Percentiles rank a stretch among this genome's conserved stretches.
These are phyloP conservation scores for Melanopsichium pennsylvanicum DNA, from an alignment of 1,284 basidiomycete genomes.

Conservation along the genomic window DNA sequence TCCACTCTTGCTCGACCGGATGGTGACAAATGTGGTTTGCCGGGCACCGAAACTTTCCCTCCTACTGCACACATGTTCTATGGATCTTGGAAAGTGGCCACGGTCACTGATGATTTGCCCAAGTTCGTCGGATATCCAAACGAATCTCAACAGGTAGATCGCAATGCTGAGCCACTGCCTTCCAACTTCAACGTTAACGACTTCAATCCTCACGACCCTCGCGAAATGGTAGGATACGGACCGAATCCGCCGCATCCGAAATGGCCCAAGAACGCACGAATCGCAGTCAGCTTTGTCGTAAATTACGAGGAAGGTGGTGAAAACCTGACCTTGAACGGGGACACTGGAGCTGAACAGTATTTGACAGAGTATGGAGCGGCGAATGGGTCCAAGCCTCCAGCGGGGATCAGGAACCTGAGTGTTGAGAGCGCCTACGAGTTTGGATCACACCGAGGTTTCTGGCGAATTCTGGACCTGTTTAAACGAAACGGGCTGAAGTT, in stretches of 20 bases:
- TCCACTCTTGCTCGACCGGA: slow-evolving; percentile 39
- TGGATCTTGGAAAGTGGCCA: slow-evolving; percentile 31
- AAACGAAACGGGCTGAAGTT: slow-evolving; percentile 59
- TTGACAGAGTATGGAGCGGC: slow-evolving; percentile 64
- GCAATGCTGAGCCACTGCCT: slow-evolving; percentile 20
- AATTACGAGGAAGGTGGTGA: slow-evolving; percentile 68
- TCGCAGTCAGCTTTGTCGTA: slow-evolving; percentile 66
- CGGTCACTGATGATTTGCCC: slow-evolving; percentile 29
- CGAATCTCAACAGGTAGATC: slow-evolving; percentile 36
- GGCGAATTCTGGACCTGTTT: slow-evolving; percentile 66
- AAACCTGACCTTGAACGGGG: slow-evolving; percentile 63
- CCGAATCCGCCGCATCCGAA: slow-evolving; percentile 62
- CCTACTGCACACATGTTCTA: slow-evolving; percentile 40
- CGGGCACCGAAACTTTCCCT: slow-evolving; percentile 15
- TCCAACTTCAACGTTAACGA: slow-evolving; percentile 16
- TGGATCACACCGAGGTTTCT: slow-evolving; percentile 67
- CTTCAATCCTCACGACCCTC: slow-evolving; percentile 45
- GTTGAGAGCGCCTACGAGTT: slow-evolving; percentile 67
- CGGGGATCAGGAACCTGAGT: slow-evolving; percentile 61
- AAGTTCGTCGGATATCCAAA: slow-evolving; percentile 36
- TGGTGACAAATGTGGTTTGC: slow-evolving; percentile 15
- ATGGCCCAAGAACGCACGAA: slow-evolving; percentile 67
- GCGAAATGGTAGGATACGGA: slow-evolving; percentile 66
- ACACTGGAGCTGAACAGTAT: slow-evolving; percentile 57
- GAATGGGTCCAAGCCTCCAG: slow-evolving; percentile 32